Evolutionary conservation across 371 early-diverging fungal genomes (phyloP).

Genomic region (Mortierella sp.): DNA sequence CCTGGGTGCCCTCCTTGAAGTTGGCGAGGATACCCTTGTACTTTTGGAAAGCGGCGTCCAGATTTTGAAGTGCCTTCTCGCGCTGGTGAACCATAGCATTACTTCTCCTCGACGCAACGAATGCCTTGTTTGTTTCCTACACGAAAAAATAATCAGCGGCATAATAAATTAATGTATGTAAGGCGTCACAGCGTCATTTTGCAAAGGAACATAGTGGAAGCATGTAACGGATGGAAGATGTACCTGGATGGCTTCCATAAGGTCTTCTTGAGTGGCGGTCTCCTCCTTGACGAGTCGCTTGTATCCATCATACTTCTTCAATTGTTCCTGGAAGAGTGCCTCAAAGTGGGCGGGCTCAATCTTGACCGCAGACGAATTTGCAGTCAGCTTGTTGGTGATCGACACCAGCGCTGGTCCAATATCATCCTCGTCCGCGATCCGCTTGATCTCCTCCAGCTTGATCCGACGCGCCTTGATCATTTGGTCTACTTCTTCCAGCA

Average conservation of each 20-base stretch:
- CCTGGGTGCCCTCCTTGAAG: conserved; percentile 74
- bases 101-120: conserved; percentile 66
- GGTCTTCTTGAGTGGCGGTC: conserved; percentile 71
- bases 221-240: not conserved
- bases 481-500: conserved; percentile 63
- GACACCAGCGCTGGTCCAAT: conserved; percentile 66
- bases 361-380: conserved; percentile 70
- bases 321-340: conserved; percentile 70
- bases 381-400: conserved; percentile 63
- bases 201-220: not conserved
- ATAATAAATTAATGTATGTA: not conserved
- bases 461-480: conserved; percentile 66
- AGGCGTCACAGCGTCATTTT: not conserved
- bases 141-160: not conserved
- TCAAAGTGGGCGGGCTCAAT: conserved; percentile 83
- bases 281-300: conserved; percentile 69
- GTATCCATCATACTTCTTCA: conserved; percentile 78
- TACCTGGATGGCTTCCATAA: conserved; percentile 71
- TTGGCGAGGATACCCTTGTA: conserved; percentile 77
- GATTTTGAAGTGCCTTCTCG: conserved; percentile 75
- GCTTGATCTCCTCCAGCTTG: conserved; percentile 69
- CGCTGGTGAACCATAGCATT: conserved; percentile 68
- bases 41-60: conserved; percentile 76
- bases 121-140: conserved; percentile 73
- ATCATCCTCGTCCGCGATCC: conserved; percentile 76